Percentiles rank a stretch among this genome's conserved stretches.
phyloP scores from a whole-genome alignment of 2,329 filamentous ascomycete genomes.

The Rutstroemia sp. region DNA sequence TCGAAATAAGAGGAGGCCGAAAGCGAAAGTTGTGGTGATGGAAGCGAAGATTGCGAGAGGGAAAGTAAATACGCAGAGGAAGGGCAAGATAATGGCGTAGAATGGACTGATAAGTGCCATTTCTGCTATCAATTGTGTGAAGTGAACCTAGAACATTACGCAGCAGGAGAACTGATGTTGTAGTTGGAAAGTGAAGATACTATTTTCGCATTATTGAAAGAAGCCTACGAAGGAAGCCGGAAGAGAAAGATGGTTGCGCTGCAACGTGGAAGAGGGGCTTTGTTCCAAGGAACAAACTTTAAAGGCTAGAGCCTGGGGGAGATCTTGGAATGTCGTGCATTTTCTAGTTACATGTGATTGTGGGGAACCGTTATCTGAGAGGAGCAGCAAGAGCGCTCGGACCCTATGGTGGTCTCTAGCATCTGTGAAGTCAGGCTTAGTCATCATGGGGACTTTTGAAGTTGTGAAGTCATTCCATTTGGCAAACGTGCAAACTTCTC shows the following conservation, averaged over 20 bases:
- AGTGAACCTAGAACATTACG: background rate
- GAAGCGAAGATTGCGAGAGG: conserved; percentile 56
- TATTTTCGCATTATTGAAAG: background rate
- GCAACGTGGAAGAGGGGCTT: too few relatives aligned
- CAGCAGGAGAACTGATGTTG: background rate
- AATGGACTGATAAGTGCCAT: conserved; percentile 50
- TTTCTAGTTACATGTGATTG: background rate
- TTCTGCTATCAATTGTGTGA: conserved; percentile 1
- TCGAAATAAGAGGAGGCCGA: conserved; percentile 52
- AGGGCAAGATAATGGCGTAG: conserved; percentile 51
- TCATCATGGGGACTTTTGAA: too few relatives aligned
- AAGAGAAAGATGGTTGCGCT: background rate
- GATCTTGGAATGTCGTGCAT: too few relatives aligned
- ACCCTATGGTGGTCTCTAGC: too few relatives aligned
- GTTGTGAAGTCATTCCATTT: too few relatives aligned
- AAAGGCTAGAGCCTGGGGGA: too few relatives aligned
- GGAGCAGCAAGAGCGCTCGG: too few relatives aligned
- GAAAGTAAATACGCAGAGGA: conserved; percentile 54
- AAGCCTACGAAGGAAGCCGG: background rate
- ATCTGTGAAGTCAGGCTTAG: too few relatives aligned
- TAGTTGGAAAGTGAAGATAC: background rate
- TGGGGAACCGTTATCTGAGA: background rate
- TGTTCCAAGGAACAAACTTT: too few relatives aligned
- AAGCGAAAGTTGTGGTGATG: conserved; percentile 55
- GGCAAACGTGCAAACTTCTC: too few relatives aligned